Conservation (phyloP, 331 rosid genomes). For the Rhamnella rubrinervis region DNA sequence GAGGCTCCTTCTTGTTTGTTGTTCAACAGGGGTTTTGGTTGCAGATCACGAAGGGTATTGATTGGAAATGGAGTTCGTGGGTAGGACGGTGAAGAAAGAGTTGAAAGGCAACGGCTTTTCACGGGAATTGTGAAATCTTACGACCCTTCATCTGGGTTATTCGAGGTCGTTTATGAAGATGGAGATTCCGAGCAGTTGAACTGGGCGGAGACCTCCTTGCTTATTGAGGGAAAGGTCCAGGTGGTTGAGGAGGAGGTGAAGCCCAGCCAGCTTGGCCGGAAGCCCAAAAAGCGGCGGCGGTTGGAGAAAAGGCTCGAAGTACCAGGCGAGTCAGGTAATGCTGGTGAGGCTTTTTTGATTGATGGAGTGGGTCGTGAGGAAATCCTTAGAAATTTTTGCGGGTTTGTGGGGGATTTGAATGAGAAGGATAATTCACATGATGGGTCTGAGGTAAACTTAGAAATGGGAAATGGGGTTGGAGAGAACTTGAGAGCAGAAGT, state of each 20-base stretch:
- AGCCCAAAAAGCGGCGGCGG: slow-evolving; percentile 69
- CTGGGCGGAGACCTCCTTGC: slow-evolving; percentile 43
- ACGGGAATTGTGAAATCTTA: slow-evolving; percentile 77
- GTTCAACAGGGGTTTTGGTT: slow-evolving; percentile 3
- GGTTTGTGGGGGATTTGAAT: slow-evolving; percentile 35
- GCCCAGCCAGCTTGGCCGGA: slow-evolving; percentile 42
- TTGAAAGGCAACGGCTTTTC: slow-evolving; percentile 42
- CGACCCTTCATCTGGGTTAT: slow-evolving; percentile 53
- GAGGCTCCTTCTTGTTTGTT: slow-evolving; percentile 7
- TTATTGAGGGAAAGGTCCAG: slow-evolving; percentile 36
- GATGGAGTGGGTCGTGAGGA: slow-evolving; percentile 7
- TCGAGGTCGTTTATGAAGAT: slow-evolving; percentile 57
- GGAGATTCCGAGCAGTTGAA: slow-evolving; percentile 73
- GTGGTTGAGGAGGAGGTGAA: slow-evolving; percentile 24
- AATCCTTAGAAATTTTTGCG: slow-evolving; percentile 34
- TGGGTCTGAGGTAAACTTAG: slow-evolving; percentile 23
- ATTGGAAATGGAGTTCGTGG: slow-evolving; percentile 66
- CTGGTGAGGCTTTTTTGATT: slow-evolving; percentile 29
- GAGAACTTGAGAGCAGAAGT: slow-evolving; percentile 30
- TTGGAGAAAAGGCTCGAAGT: slow-evolving; percentile 30
- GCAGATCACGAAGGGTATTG: slow-evolving; percentile 35
- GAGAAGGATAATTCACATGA: slow-evolving; percentile 26
- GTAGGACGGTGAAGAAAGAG: slow-evolving; percentile 59
- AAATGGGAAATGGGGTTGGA: slow-evolving; percentile 32
- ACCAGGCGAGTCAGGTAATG: slow-evolving; percentile 48